Conservation (phyloP, 208 protist genomes). For the Wallacemonas sp. region DNA sequence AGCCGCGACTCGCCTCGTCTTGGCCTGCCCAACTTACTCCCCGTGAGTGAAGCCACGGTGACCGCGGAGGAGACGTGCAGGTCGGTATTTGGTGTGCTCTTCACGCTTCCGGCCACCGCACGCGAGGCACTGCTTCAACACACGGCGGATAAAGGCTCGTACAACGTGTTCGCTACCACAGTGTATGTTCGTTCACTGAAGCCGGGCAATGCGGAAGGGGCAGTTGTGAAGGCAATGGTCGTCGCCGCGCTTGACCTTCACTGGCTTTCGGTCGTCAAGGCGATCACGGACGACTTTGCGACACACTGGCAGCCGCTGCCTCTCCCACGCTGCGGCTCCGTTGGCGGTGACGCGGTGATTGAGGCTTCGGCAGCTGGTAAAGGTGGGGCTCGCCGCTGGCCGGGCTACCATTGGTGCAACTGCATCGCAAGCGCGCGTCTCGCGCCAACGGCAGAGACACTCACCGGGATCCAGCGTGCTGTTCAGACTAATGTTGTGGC, state of each 20-base stretch:
- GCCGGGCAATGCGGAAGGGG: not conserved
- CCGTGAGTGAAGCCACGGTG: constrained; percentile 2
- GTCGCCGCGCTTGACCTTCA: constrained; percentile 31
- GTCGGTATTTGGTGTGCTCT: constrained; percentile 33
- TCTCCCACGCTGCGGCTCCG: too few relatives aligned
- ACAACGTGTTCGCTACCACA: constrained; percentile 27
- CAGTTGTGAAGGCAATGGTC: constrained; percentile 8
- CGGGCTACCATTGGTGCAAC: constrained; percentile 51
- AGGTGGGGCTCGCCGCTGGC: constrained; percentile 32
- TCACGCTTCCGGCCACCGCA: constrained; percentile 26
- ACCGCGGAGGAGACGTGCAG: not conserved
- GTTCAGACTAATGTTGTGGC: too few relatives aligned
- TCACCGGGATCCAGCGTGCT: constrained; percentile 6
- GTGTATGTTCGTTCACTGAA: not conserved
- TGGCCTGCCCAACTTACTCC: constrained; percentile 31
- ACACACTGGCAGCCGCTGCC: constrained; percentile 16
- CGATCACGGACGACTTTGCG: not conserved
- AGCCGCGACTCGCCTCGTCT: constrained; percentile 34
- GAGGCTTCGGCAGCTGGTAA: not conserved
- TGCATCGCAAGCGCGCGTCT: constrained; percentile 30
- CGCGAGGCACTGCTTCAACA: constrained; percentile 28
- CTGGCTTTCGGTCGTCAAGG: constrained; percentile 5
- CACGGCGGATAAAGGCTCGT: constrained; percentile 38
- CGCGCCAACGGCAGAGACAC: constrained; percentile 24
- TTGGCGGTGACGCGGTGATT: not conserved